Conservation (phyloP, 495 filamentous ascomycete genomes). For the Aspergillus ostianus region DNA sequence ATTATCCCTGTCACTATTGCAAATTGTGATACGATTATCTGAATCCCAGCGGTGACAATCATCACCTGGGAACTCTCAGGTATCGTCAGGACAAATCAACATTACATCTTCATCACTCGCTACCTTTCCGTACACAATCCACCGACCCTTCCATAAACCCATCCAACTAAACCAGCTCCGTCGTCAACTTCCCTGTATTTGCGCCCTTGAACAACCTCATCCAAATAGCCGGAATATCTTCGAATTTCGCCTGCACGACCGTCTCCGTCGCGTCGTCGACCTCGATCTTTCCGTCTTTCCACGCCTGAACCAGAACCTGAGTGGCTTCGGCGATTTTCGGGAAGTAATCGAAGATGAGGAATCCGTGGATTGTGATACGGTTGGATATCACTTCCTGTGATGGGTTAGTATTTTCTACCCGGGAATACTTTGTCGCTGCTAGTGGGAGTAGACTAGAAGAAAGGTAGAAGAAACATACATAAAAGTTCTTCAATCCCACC, state of each 20-base stretch:
- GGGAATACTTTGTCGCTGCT: too few relatives aligned
- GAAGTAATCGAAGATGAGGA: slow-evolving; percentile 58
- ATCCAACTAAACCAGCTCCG: slow-evolving; percentile 25
- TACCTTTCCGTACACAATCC: too few relatives aligned
- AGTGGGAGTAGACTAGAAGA: not conserved
- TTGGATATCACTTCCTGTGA: slow-evolving; percentile 45
- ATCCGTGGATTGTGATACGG: slow-evolving; percentile 57
- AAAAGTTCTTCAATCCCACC: slow-evolving; percentile 47
- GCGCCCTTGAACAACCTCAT: slow-evolving; percentile 51
- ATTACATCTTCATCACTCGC: too few relatives aligned
- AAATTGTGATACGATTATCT: too few relatives aligned
- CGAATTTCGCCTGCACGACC: slow-evolving; percentile 53
- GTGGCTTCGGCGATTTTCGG: slow-evolving; percentile 38
- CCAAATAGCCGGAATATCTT: slow-evolving; percentile 49
- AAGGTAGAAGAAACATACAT: slow-evolving; percentile 14
- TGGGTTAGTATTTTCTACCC: too few relatives aligned
- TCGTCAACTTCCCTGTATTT: slow-evolving; percentile 54
- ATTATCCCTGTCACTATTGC: too few relatives aligned
- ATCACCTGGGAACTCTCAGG: too few relatives aligned
- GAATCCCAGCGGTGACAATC: too few relatives aligned
- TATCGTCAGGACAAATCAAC: too few relatives aligned
- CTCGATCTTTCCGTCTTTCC: slow-evolving; percentile 50
- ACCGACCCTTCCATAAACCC: too few relatives aligned
- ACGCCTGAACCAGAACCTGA: slow-evolving; percentile 49
- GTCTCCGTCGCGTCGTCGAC: slow-evolving; percentile 53